Conservation (phyloP, 352 stramenopile genomes). For the Globisporangium heterothallicum region DNA sequence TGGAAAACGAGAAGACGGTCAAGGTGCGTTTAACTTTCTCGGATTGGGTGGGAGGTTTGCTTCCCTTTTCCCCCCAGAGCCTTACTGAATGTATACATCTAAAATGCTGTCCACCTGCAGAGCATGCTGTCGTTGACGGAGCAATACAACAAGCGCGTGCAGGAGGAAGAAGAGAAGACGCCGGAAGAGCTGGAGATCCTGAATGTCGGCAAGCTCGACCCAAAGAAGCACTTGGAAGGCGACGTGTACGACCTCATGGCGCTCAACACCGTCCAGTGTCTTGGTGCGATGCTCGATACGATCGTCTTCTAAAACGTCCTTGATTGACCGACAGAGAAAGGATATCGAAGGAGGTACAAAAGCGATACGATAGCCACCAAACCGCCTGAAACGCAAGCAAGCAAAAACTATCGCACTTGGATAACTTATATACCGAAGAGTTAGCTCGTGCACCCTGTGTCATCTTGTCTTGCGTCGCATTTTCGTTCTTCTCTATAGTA, state of each 20-base stretch:
- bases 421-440: neutral
- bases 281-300: constrained; percentile 98
- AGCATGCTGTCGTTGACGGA: constrained; percentile 94
- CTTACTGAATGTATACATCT: neutral
- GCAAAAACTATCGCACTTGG: neutral
- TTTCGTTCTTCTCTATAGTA: neutral
- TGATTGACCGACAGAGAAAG: neutral
- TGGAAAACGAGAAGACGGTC: constrained; percentile 90
- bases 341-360: too few relatives aligned
- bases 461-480: neutral
- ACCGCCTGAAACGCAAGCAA: neutral
- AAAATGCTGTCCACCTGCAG: constrained; percentile 9
- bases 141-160: constrained; percentile 95
- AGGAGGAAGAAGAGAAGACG: constrained; percentile 97
- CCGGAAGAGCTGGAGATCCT: constrained; percentile 95
- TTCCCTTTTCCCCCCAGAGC: neutral
- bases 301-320: constrained; percentile 93
- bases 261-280: constrained; percentile 97
- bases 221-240: constrained; percentile 91
- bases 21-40: constrained; percentile 41
- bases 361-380: neutral
- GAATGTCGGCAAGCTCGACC: constrained; percentile 97
- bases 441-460: too few relatives aligned
- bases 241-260: constrained; percentile 97
- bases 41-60: neutral